Base-by-base conservation (phyloP, 192 early-diverging fungal genomes). In the Rhizoclosmatium sp. region DNA sequence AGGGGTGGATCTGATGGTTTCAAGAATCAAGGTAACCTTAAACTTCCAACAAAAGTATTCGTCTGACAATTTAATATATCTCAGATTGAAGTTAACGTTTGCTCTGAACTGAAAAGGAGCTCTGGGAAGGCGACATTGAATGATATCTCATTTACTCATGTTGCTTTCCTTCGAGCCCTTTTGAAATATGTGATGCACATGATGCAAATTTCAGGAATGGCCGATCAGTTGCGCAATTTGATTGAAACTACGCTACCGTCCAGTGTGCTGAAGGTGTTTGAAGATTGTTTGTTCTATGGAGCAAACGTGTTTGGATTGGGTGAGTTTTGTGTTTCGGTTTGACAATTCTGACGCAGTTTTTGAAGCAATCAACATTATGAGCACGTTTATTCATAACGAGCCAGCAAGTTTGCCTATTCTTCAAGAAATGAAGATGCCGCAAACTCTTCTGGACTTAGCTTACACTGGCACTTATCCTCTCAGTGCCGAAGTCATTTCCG, bases 371-470 rank as follows among this genome's bases (percentile, higher is more conserved):
- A 96, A 97, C 79, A 93, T 97, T 51, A 96, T 95, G 90, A 92
- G 97, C 0, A 95, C 94, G 3, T 94, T 99, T 65, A 95, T 99
- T 48, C 96, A 99, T 79, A 99, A 99, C 76, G 98, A 99, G 71
- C 98, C 98, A 1, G 98, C 97, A 0, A 95, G 91, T 14, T 84
- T 99, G 41, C 82, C 93, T 7, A 97, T 99, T 67, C 88, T 99
- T 48, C 98, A 99, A 81, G 98, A 99, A 82, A 86, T 92, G 5
- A 89, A 91, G 59, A 83, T 99, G 46, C 95, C 97, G 2, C 91
- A 96, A 65, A 90, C 91, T 1, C 92, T 99, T 80, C 86, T 98
- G 47, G 82, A 85, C 4, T 84, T 78, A 39, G 84, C 91, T 39
- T 82, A 94, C n/a, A 87, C 86, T 12, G 82, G 85, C 31, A 90